phyloP scores from a whole-genome alignment of 2,329 filamentous ascomycete species.

The Aspergillus glaucus region DNA sequence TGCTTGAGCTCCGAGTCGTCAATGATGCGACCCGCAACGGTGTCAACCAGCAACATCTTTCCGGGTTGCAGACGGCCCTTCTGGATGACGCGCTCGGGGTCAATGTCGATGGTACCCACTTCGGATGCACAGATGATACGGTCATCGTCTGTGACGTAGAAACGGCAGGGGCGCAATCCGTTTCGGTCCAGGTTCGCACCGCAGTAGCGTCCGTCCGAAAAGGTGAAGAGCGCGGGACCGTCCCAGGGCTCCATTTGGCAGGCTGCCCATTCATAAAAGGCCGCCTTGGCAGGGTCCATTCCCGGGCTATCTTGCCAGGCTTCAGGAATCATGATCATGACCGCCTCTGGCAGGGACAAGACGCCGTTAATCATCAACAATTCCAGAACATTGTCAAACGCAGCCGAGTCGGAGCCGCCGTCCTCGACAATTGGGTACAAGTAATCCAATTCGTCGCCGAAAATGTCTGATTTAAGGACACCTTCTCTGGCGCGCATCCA shows the following conservation, averaged over 20 bases:
- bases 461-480: conserved; percentile 85
- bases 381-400: conserved; percentile 95
- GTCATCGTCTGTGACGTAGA: conserved; percentile 94
- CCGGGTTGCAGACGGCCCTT: conserved; percentile 92
- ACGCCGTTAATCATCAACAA: conserved; percentile 92
- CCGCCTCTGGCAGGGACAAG: conserved; percentile 85
- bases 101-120: conserved; percentile 86
- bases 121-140: conserved; percentile 96
- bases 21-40: conserved; percentile 82
- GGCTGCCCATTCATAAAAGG: conserved; percentile 97
- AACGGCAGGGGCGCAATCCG: conserved; percentile 88
- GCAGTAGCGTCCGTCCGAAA: conserved; percentile 92
- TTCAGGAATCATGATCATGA: conserved; percentile 98
- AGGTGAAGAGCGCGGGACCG: conserved; percentile 91
- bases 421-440: conserved; percentile 95
- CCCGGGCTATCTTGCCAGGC: conserved; percentile 90
- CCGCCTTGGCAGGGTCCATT: conserved; percentile 92
- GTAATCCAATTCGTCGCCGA: conserved; percentile 82
- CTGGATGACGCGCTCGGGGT: conserved; percentile 82
- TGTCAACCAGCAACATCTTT: conserved; percentile 94
- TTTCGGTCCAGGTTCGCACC: conserved; percentile 96
- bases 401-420: conserved; percentile 91
- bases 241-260: conserved; percentile 99
- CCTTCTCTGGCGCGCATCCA: conserved; percentile 98
- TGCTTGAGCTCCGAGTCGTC: conserved; percentile 88